phyloP scores from a whole-genome alignment of 1,284 basidiomycete genomes.

The Cryptococcus sp. region DNA sequence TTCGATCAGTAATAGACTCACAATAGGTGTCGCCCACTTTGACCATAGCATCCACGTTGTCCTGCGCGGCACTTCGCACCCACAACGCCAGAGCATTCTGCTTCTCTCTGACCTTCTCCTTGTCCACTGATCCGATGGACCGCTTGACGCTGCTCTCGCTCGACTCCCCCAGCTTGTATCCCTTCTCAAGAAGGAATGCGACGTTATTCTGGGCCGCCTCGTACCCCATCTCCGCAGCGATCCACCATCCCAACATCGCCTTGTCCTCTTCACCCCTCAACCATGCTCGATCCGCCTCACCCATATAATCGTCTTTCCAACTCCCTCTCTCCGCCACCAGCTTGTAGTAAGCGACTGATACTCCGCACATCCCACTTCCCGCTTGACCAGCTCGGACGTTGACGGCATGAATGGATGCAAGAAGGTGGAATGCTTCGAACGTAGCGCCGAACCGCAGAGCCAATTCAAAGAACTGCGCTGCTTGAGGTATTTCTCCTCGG shows the following conservation, averaged over 20 bases:
- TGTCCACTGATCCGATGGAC: background rate
- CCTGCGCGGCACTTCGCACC: slow-evolving; percentile 90
- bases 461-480: slow-evolving; percentile 73
- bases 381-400: slow-evolving; percentile 56
- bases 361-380: slow-evolving; percentile 66
- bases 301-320: slow-evolving; percentile 82
- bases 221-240: slow-evolving; percentile 87
- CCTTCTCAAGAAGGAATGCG: slow-evolving; percentile 85
- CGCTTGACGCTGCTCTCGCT: background rate
- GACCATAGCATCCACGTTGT: slow-evolving; percentile 91
- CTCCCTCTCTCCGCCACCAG: slow-evolving; percentile 81
- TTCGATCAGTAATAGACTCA: slow-evolving; percentile 21
- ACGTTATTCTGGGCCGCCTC: slow-evolving; percentile 96
- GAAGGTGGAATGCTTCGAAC: slow-evolving; percentile 89
- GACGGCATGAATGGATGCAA: slow-evolving; percentile 73
- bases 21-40: slow-evolving; percentile 98
- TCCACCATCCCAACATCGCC: slow-evolving; percentile 83
- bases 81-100: slow-evolving; percentile 82
- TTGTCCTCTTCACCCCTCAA: slow-evolving; percentile 64
- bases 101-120: slow-evolving; percentile 1
- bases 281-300: slow-evolving; percentile 81
- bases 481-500: slow-evolving; percentile 54
- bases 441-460: slow-evolving; percentile 82
- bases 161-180: slow-evolving; percentile 8
- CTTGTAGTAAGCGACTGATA: slow-evolving; percentile 81